These are phyloP conservation scores for Barnettozyma siamensis DNA, from an alignment of 805 yeast genomes.

Conservation along the genomic window DNA sequence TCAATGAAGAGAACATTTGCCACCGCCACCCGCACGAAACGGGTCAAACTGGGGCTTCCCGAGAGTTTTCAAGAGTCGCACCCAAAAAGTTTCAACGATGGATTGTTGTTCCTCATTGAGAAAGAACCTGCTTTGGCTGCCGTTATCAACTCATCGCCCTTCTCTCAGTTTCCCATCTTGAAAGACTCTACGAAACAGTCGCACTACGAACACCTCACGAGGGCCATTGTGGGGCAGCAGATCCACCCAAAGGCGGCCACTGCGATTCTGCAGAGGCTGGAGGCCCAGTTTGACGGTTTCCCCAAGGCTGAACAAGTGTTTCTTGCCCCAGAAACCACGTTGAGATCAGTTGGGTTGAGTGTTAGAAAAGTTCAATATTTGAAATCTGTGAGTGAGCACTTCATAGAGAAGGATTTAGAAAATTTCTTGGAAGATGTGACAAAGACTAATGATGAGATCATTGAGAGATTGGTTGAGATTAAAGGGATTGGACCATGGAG, in stretches of 20 bases:
- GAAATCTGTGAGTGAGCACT: conserved; percentile 47
- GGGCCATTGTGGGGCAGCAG: conserved; percentile 63
- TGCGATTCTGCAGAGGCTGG: conserved; percentile 50
- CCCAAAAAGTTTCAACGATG: conserved; percentile 29
- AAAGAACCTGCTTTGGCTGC: conserved; percentile 34
- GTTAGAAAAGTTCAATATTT: conserved; percentile 60
- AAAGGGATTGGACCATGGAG: conserved; percentile 86
- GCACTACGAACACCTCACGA: conserved; percentile 37
- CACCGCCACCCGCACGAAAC: conserved; percentile 11
- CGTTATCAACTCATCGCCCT: conserved; percentile 22
- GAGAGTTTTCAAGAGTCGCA: conserved; percentile 24
- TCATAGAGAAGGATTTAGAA: conserved; percentile 32
- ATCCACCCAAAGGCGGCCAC: conserved; percentile 77
- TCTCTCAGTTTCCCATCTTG: conserved; percentile 23
- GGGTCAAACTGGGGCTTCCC: conserved; percentile 18
- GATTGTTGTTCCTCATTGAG: conserved; percentile 28
- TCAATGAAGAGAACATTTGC: conserved; percentile 3
- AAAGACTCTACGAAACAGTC: conserved; percentile 15
- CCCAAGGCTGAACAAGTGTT: conserved; percentile 42
- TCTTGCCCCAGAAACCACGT: conserved; percentile 35
- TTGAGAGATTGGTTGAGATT: conserved; percentile 42
- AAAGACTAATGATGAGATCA: conserved; percentile 37
- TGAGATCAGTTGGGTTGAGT: conserved; percentile 67
- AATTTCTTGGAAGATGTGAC: background rate
- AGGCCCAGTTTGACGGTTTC: conserved; percentile 28